A percentile compares a stretch with the other conserved stretches of the same genome.
These are phyloP conservation scores for Ceratocystis albifundus DNA, from an alignment of 2,329 filamentous ascomycete genomes.

Conservation along the genomic window DNA sequence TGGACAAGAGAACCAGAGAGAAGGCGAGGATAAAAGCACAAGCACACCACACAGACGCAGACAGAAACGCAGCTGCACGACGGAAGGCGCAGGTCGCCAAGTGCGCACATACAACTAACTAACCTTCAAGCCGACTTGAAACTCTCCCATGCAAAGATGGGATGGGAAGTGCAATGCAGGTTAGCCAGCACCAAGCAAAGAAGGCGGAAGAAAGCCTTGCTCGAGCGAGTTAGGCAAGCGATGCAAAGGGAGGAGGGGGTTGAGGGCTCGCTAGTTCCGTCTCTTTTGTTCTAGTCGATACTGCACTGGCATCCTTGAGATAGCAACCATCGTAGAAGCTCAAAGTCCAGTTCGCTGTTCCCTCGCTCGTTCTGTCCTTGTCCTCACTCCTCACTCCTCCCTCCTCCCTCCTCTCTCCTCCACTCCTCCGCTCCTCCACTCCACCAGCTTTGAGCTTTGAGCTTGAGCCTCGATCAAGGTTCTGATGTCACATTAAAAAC, in stretches of 20 bases:
- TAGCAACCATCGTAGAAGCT: too few species aligned
- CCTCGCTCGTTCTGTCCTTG: not conserved
- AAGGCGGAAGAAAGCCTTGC: too few species aligned
- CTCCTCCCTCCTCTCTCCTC: not conserved
- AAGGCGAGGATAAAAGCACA: not conserved
- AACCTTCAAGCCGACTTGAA: not conserved
- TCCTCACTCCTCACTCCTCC: too few species aligned
- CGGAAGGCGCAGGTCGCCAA: too few species aligned
- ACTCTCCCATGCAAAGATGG: not conserved
- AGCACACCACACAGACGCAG: not conserved
- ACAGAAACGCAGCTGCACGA: not conserved
- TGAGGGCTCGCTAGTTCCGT: too few species aligned
- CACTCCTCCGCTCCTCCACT: not conserved
- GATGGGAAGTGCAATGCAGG: not conserved
- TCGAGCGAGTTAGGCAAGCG: too few species aligned
- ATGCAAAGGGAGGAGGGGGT: too few species aligned
- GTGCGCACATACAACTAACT: not conserved
- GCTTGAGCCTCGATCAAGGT: not conserved
- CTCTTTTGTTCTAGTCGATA: too few species aligned
- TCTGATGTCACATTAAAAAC: constrained; percentile 1
- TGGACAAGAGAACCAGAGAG: too few species aligned
- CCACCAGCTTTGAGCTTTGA: not conserved
- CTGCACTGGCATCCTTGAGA: too few species aligned
- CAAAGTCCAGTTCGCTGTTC: not conserved
- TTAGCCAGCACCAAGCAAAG: not conserved